phyloP scores from a whole-genome alignment of 768 basidiomycete genomes.

The Pulveroboletus sp. region DNA sequence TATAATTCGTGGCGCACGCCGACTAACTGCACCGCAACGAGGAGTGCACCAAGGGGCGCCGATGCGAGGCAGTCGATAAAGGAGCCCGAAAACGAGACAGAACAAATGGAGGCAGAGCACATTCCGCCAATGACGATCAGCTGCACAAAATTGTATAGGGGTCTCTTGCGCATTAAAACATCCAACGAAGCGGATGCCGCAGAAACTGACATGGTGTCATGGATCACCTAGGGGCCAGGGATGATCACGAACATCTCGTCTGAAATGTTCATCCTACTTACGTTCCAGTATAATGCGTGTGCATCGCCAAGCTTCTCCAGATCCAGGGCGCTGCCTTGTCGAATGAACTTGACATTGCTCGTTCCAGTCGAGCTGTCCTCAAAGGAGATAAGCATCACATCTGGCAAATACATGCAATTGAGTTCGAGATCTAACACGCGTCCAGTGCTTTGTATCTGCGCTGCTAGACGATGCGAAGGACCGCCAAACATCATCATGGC shows the following conservation, averaged over 20 bases:
- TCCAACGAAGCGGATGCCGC: conserved; percentile 70
- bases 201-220: conserved; percentile 71
- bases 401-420: conserved; percentile 70
- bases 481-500: conserved; percentile 90
- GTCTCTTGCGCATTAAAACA: conserved; percentile 61
- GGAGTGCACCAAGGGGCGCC: conserved; percentile 70
- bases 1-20: conserved; percentile 75
- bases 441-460: conserved; percentile 76
- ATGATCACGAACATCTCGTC: not conserved
- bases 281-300: conserved; percentile 72
- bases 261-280: conserved; percentile 21
- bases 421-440: conserved; percentile 71
- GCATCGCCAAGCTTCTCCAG: conserved; percentile 71
- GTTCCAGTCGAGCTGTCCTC: conserved; percentile 78
- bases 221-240: conserved; percentile 55
- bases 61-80: conserved; percentile 72
- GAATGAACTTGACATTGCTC: conserved; percentile 74
- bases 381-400: conserved; percentile 76
- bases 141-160: conserved; percentile 57
- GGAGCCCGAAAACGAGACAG: conserved; percentile 65
- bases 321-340: conserved; percentile 66
- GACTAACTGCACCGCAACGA: conserved; percentile 68
- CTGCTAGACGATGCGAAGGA: conserved; percentile 75
- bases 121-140: conserved; percentile 69
- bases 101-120: conserved; percentile 72